Base-by-base conservation (phyloP, 495 filamentous ascomycete genomes). In the Xylaria venustula region DNA sequence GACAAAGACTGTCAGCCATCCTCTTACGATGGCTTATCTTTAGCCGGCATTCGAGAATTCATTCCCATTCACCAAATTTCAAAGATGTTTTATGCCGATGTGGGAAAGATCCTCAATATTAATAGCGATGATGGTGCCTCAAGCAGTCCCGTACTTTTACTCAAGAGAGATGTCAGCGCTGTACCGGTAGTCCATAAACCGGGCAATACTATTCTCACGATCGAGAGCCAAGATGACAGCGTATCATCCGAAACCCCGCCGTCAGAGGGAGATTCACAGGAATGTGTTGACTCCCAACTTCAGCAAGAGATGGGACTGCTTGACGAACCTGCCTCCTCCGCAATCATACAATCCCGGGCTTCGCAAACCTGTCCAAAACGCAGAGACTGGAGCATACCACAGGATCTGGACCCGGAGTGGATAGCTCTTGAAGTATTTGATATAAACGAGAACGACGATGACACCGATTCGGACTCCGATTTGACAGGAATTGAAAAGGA, bases 41-140 rank as follows among this genome's bases (percentile, higher is more conserved):
- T 74, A 25, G 93, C 94, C 22, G 95, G 95, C 5, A 87, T 98
- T 19, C 80, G 92, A 30, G 90, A 96, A 64, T 81, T 86, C 26
- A 79, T 99, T 6, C 94, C 95, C 0, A 87, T 99, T 32, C 88
- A 95, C 69, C 88, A 98, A 66, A 85, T 98, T 9, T 90, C 91
- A 22, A 98, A 95, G 66, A 94, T 99, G 23, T 98, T 99, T 73
- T 99, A 98, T 65, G 93, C 94, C 14, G 91, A 97, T 64, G 97
- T 94, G 3, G 93, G 95, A 23, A 90, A 89, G 69, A 93, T 99
- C 17, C 82, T 99, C 34, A 96, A 95, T 58, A 97, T 98, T 58
- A 88, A 86, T 34, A 85, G 82, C 37, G 85, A 91, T 30, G 86
- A 86, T 4, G 81, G 83, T 7, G 90, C 91, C 64, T 85, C 86